phyloP scores from a whole-genome alignment of 2,329 filamentous ascomycete genomes.

The Alternaria dauci region DNA sequence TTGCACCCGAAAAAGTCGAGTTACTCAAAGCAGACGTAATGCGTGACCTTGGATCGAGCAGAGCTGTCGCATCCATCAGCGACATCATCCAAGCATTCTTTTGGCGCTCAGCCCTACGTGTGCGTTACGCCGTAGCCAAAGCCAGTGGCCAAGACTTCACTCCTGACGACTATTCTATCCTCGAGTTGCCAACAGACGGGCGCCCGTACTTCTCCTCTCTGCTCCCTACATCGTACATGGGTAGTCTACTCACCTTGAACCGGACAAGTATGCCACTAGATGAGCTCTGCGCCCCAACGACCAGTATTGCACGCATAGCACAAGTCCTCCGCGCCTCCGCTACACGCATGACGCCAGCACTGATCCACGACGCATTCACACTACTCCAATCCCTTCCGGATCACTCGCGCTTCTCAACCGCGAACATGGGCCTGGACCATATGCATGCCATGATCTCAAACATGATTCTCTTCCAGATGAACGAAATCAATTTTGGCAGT shows the following conservation, averaged over 20 bases:
- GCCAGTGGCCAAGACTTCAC: constrained; percentile 17
- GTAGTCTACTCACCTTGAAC: constrained; percentile 39
- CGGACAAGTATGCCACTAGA: constrained; percentile 35
- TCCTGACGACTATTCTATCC: constrained; percentile 23
- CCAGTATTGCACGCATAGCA: constrained; percentile 32
- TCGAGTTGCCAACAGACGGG: constrained; percentile 48
- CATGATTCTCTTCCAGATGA: constrained; percentile 32
- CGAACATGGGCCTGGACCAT: constrained; percentile 33
- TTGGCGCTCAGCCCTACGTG: constrained; percentile 50
- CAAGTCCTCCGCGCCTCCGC: constrained; percentile 30
- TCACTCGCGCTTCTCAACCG: constrained; percentile 25
- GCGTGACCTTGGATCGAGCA: constrained; percentile 31
- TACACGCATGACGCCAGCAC: constrained; percentile 30
- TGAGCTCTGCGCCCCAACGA: constrained; percentile 28
- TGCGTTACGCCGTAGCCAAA: constrained; percentile 47
- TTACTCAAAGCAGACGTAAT: constrained; percentile 43
- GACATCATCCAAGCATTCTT: constrained; percentile 55
- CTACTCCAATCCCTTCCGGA: constrained; percentile 32
- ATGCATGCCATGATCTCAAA: constrained; percentile 40
- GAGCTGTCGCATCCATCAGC: constrained; percentile 42
- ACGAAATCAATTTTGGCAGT: constrained; percentile 29
- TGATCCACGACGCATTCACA: constrained; percentile 40
- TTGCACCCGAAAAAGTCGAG: constrained; percentile 40
- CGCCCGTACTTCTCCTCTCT: constrained; percentile 38
- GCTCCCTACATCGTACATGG: constrained; percentile 40